Conservation (phyloP, 495 filamentous ascomycete genomes). For the Peziza echinospora region DNA sequence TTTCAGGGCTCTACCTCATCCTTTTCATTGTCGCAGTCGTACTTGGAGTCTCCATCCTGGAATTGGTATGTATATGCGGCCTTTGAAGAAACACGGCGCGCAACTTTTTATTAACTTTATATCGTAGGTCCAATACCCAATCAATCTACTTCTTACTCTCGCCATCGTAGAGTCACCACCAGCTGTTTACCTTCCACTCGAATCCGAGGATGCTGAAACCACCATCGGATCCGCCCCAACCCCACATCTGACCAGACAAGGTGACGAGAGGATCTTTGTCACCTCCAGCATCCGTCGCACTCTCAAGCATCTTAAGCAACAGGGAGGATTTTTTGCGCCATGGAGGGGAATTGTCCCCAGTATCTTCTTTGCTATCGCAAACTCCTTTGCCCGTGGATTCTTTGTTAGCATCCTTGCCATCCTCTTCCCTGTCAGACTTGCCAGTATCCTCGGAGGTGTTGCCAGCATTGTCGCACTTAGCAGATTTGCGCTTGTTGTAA, state of each 20-base stretch:
- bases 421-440: constrained; percentile 20
- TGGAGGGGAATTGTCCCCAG: constrained; percentile 35
- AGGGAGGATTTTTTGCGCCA: constrained; percentile 32
- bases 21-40: too few species aligned
- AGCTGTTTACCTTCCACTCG: constrained; percentile 28
- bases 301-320: constrained; percentile 32
- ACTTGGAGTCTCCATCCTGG: too few species aligned
- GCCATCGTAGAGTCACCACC: constrained; percentile 40
- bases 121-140: constrained; percentile 32
- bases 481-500: constrained; percentile 12
- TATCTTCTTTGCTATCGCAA: constrained; percentile 19
- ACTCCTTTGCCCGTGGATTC: constrained; percentile 13
- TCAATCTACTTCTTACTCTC: constrained; percentile 36
- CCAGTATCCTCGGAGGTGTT: constrained; percentile 17
- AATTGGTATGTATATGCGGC: too few species aligned
- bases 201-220: not conserved
- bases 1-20: too few species aligned
- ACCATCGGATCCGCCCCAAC: constrained; percentile 11
- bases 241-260: constrained; percentile 11
- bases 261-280: constrained; percentile 27
- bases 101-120: too few species aligned
- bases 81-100: too few species aligned
- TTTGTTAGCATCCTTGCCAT: constrained; percentile 18
- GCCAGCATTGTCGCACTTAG: constrained; percentile 20
- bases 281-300: constrained; percentile 36